Conservation (phyloP, 2,329 filamentous ascomycete genomes). For the Hypoxylon sp. region DNA sequence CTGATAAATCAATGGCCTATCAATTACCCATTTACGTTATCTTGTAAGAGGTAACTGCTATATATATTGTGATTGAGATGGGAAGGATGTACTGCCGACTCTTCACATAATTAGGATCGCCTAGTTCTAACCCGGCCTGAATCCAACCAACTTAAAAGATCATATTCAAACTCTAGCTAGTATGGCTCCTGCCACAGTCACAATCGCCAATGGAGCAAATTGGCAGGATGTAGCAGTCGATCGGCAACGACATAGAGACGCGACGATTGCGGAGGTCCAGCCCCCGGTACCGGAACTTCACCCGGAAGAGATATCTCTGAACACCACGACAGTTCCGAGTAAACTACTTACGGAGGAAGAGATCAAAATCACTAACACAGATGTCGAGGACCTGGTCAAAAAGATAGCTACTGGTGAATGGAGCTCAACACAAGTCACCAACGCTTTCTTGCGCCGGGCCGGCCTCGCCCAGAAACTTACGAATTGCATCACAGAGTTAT, state of each 20-base stretch:
- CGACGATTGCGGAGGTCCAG: conserved; percentile 59
- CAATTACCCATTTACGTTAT: conserved; percentile 26
- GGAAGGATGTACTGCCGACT: neutral
- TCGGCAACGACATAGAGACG: conserved; percentile 63
- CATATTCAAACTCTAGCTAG: conserved; percentile 2
- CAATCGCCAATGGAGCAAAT: conserved; percentile 52
- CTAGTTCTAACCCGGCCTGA: neutral
- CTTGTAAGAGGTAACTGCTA: conserved; percentile 2
- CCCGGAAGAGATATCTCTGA: conserved; percentile 57
- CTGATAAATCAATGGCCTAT: conserved; percentile 36
- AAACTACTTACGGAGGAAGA: conserved; percentile 63
- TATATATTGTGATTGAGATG: conserved; percentile 9
- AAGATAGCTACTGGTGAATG: conserved; percentile 62
- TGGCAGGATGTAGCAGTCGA: conserved; percentile 65
- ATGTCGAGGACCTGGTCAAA: conserved; percentile 61
- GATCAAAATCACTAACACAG: conserved; percentile 64
- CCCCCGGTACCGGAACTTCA: conserved; percentile 57
- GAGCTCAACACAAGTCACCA: conserved; percentile 62
- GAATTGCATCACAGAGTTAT: conserved; percentile 52
- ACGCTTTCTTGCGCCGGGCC: conserved; percentile 69
- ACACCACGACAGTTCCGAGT: conserved; percentile 63
- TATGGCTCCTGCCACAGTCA: conserved; percentile 47
- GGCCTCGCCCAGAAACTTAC: conserved; percentile 65
- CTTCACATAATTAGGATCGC: neutral
- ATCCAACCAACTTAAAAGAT: neutral